Evolutionary conservation across 1,284 basidiomycete genomes (phyloP).

Genomic region (Gymnopus androsaceus): DNA sequence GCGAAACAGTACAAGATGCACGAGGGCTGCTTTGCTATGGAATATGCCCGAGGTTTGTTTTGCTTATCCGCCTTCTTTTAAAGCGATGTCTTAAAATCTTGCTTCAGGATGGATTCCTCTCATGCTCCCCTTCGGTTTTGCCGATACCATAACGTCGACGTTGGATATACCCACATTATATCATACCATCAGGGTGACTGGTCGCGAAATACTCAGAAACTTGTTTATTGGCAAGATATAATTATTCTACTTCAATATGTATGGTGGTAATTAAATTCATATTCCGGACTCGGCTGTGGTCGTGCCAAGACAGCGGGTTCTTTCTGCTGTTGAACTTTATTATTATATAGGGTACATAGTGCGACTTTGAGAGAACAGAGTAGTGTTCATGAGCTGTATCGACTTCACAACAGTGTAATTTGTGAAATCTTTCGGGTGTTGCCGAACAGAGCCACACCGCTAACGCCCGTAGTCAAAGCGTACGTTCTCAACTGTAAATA

Average conservation of each 20-base stretch:
- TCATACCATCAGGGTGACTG: constrained; percentile 80
- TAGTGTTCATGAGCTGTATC: too few relatives aligned
- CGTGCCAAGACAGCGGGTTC: too few relatives aligned
- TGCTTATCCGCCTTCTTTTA: neutral
- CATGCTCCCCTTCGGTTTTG: constrained; percentile 92
- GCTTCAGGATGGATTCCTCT: constrained; percentile 82
- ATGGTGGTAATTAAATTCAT: too few relatives aligned
- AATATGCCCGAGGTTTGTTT: constrained; percentile 84
- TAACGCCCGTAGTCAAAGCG: too few relatives aligned
- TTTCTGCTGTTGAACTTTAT: too few relatives aligned
- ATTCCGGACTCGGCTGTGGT: too few relatives aligned
- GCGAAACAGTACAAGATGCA: constrained; percentile 99
- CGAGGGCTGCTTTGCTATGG: constrained; percentile 91
- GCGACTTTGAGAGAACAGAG: too few relatives aligned
- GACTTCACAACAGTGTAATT: too few relatives aligned
- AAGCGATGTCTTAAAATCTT: constrained; percentile 7
- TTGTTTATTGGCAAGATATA: constrained; percentile 87
- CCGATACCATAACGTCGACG: constrained; percentile 86
- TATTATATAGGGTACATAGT: too few relatives aligned
- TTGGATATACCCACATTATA: constrained; percentile 86
- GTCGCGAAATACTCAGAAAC: constrained; percentile 80
- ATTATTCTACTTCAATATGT: constrained; percentile 11
- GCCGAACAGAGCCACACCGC: too few relatives aligned
- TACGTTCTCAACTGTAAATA: too few relatives aligned
- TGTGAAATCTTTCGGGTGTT: too few relatives aligned